Evolutionary conservation across 345 rosid genomes (phyloP).

Genomic region (Syzygium oleosum): DNA sequence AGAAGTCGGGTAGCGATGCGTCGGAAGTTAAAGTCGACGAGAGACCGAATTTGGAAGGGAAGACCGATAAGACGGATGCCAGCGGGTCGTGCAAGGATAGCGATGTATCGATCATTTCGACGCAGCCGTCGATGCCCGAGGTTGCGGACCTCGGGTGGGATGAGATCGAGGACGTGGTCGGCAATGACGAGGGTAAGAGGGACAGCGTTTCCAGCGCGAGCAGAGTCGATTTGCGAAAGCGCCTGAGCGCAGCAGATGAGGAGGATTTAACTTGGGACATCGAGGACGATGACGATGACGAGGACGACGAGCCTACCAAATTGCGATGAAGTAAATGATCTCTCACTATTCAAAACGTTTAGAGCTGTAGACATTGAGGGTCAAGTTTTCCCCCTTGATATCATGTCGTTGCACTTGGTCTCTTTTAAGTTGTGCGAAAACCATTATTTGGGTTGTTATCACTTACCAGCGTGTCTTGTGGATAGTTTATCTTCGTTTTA

Average conservation of each 20-base stretch:
- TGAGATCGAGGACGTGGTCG: conserved; percentile 55
- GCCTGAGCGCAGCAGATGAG: conserved; percentile 39
- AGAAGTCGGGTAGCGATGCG: neutral
- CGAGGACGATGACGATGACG: conserved; percentile 47
- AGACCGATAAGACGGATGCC: conserved; percentile 22
- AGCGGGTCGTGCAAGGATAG: conserved; percentile 48
- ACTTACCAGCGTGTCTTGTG: neutral
- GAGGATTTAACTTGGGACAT: conserved; percentile 84
- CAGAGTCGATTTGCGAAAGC: conserved; percentile 39
- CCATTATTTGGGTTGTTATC: neutral
- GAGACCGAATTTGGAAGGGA: neutral
- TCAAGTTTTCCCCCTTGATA: neutral
- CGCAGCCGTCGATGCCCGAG: conserved; percentile 39
- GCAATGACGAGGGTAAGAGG: conserved; percentile 31
- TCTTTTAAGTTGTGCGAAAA: neutral
- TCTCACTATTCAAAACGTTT: neutral
- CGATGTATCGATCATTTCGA: conserved; percentile 60
- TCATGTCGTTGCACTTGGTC: neutral
- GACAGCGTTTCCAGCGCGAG: conserved; percentile 13
- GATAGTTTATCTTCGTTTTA: neutral
- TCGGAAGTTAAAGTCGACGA: neutral
- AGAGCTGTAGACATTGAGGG: neutral
- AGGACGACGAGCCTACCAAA: neutral
- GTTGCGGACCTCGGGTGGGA: conserved; percentile 82
- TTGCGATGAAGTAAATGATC: neutral